Evolutionary conservation across 2,329 filamentous ascomycete genomes (phyloP).

Genomic region (Apiospora kogelbergensis): DNA sequence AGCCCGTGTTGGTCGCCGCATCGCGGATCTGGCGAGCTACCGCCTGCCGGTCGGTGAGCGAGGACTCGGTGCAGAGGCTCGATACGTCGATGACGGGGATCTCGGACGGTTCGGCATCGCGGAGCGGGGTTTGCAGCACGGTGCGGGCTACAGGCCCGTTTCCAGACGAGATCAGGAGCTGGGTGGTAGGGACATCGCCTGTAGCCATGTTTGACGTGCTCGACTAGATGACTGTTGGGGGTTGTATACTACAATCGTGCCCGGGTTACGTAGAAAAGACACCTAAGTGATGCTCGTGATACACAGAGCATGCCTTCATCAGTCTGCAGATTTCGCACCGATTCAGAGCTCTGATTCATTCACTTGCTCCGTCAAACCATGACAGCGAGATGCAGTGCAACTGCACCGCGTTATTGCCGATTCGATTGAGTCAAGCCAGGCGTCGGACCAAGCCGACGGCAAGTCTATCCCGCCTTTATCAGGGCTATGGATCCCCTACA

Average conservation of each 20-base stretch:
- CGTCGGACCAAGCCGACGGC: neutral
- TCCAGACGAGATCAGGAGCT: constrained; percentile 25
- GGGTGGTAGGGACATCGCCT: constrained; percentile 13
- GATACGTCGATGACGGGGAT: constrained; percentile 46
- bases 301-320: neutral
- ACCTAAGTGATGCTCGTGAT: neutral
- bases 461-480: neutral
- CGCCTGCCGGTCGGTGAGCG: constrained; percentile 33
- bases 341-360: neutral
- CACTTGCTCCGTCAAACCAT: neutral
- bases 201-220: neutral
- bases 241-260: neutral
- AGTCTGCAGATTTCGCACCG: too few relatives aligned
- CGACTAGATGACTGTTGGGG: neutral
- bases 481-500: neutral
- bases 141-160: constrained; percentile 24
- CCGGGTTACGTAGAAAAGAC: too few relatives aligned
- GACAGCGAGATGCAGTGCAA: neutral
- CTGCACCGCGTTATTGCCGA: neutral
- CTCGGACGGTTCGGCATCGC: constrained; percentile 24
- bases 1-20: constrained; percentile 41
- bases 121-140: constrained; percentile 22
- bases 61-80: constrained; percentile 34
- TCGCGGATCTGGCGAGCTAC: constrained; percentile 41
- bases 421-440: neutral